Percentiles rank a stretch among this genome's conserved stretches.
Conservation (phyloP, 208 protist species). For the Leishmania aethiopica region DNA sequence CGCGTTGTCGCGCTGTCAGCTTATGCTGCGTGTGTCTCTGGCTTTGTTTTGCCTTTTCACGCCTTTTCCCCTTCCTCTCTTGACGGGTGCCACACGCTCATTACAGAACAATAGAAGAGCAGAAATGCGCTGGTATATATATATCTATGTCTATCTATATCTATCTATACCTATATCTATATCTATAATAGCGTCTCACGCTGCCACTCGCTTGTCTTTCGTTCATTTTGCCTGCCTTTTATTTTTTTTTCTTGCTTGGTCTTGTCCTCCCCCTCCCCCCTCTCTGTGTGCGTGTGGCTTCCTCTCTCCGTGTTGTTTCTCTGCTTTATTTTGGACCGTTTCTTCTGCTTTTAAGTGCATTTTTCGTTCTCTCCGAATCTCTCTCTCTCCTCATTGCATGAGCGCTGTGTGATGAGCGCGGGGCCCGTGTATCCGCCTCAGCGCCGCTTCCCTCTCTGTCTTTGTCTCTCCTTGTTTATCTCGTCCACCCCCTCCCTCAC, state of each 20-base stretch:
- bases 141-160: neutral
- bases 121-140: neutral
- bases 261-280: neutral
- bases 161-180: neutral
- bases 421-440: neutral
- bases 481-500: too few relatives aligned
- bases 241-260: neutral
- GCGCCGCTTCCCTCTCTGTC: neutral
- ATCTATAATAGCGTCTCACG: too few relatives aligned
- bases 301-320: neutral
- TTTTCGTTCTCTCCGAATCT: neutral
- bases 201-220: too few relatives aligned
- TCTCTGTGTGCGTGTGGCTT: neutral
- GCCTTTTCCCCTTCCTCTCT: neutral
- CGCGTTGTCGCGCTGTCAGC: neutral
- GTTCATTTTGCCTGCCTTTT: neutral
- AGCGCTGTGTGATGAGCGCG: neutral
- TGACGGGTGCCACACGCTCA: neutral
- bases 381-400: neutral
- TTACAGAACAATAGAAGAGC: neutral
- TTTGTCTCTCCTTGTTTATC: too few relatives aligned
- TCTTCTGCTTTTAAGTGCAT: neutral
- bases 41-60: neutral
- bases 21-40: neutral
- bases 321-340: neutral